A percentile compares a stretch with the other conserved stretches of the same genome.
phyloP scores from a whole-genome alignment of 2,329 filamentous ascomycete genomes.

The Plenodomus tracheiphilus region DNA sequence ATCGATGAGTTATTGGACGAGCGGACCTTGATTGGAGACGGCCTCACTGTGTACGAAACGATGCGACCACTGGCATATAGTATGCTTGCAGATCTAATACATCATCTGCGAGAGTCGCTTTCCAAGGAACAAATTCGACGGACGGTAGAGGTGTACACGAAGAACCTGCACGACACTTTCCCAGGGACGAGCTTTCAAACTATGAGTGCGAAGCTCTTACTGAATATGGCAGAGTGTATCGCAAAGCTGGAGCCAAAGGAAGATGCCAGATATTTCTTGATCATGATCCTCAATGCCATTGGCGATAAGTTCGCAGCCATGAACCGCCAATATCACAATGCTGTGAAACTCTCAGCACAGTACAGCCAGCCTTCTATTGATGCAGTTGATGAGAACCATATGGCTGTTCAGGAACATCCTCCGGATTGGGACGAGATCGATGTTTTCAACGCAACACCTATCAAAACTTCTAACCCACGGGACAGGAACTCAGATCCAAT shows the following conservation, averaged over 20 bases:
- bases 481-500: conserved; percentile 90
- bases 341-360: conserved; percentile 85
- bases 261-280: conserved; percentile 91
- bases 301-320: conserved; percentile 98
- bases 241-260: conserved; percentile 90
- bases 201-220: conserved; percentile 94
- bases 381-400: conserved; percentile 73
- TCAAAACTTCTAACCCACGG: conserved; percentile 89
- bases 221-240: conserved; percentile 99
- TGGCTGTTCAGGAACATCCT: conserved; percentile 76
- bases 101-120: conserved; percentile 91
- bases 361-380: conserved; percentile 69
- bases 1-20: conserved; percentile 96
- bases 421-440: conserved; percentile 99
- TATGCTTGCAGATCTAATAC: conserved; percentile 97
- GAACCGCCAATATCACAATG: conserved; percentile 95
- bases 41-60: conserved; percentile 93
- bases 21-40: conserved; percentile 90
- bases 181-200: conserved; percentile 99
- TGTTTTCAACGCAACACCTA: conserved; percentile 93
- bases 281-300: conserved; percentile 97
- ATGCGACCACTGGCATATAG: conserved; percentile 96
- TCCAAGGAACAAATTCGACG: conserved; percentile 88
- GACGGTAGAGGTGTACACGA: conserved; percentile 96
- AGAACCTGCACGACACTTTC: conserved; percentile 91